Evolutionary conservation across 2,329 filamentous ascomycete genomes (phyloP).

Genomic region (Dactylellina cionopaga): DNA sequence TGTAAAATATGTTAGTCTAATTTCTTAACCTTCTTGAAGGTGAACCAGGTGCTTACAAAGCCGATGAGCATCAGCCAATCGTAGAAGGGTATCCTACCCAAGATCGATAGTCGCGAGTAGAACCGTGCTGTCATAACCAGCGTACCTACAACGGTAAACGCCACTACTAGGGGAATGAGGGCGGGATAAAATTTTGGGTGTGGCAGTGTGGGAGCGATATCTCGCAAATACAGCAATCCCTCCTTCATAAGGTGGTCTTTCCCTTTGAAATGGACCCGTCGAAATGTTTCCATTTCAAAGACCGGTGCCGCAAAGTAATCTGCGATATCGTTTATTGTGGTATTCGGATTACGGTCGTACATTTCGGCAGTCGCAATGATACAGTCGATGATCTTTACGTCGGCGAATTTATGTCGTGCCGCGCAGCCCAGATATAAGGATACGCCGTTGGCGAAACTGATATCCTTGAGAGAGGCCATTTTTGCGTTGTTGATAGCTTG

Average conservation of each 20-base stretch:
- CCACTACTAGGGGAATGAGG: slow-evolving; percentile 30
- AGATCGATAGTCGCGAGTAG: slow-evolving; percentile 38
- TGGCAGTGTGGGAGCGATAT: slow-evolving; percentile 22
- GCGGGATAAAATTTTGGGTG: slow-evolving; percentile 38
- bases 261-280: slow-evolving; percentile 5
- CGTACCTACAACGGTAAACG: slow-evolving; percentile 33
- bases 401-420: slow-evolving; percentile 31
- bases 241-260: slow-evolving; percentile 20
- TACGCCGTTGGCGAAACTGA: slow-evolving; percentile 16
- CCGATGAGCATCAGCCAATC: slow-evolving; percentile 42
- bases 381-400: slow-evolving; percentile 21
- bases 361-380: slow-evolving; percentile 30
- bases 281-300: slow-evolving; percentile 30
- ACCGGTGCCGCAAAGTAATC: slow-evolving; percentile 27
- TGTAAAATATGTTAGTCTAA: not conserved
- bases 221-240: slow-evolving; percentile 23
- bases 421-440: slow-evolving; percentile 36
- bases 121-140: slow-evolving; percentile 38
- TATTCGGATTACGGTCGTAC: slow-evolving; percentile 40
- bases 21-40: too few relatives aligned
- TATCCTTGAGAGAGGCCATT: slow-evolving; percentile 23
- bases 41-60: slow-evolving; percentile 16
- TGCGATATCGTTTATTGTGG: slow-evolving; percentile 25
- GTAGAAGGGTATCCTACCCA: slow-evolving; percentile 36
- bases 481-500: slow-evolving; percentile 5